Evolutionary conservation across 2,329 filamentous ascomycete species (phyloP), one percentile per base, ranked within the genome.

Genomic region (Thermoascus crustaceus): DNA sequence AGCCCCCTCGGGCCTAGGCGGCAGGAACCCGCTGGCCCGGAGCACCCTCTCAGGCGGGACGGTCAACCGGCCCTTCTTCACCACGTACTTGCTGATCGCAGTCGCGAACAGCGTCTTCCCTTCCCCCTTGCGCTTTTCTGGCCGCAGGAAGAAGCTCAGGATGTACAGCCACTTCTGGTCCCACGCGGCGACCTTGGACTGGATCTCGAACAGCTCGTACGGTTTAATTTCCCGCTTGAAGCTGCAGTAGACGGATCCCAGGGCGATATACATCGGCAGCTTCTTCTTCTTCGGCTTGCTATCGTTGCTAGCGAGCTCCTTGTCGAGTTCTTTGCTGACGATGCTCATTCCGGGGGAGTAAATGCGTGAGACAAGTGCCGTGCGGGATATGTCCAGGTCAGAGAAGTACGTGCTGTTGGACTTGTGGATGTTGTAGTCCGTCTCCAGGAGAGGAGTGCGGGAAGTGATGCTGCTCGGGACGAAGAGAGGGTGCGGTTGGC

Each of bases 401-500:
- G 78, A 69, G 56, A 94, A 94, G 67, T 93, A 94, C 19, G 87
- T 94, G 48, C 75, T 78, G 66, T 87, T 85, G 42, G 79, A 80
- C 58, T 88, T 87, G 71, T 89, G 83, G 27, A 86, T 54, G 64
- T 91, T 89, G 67, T 87, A 86, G 64, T 94, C 88, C 50, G 80
- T 85, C 63, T 94, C 86, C 47, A 83, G 72, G 35, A 83, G 63
- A 1, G 83, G 75, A 9, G 81, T 75, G 52, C 78, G 76, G 5
- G 80, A 76, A 24, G 70, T 67, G 10, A 80, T 77, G 39, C 84
- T 77, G 34, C 82, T 64, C 31, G 83, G 80, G 32, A 78, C 74
- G 66, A 89, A 91, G 45, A 91, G 74, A 25, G 80, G 75, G 41
- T 77, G 70, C 2, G 78, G 56, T 4, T 49, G 53, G 16, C 48